Evolutionary conservation across 2,329 filamentous ascomycete species (phyloP), one percentile per base, ranked within the genome.

Genomic region (Colletotrichum zoysiae): DNA sequence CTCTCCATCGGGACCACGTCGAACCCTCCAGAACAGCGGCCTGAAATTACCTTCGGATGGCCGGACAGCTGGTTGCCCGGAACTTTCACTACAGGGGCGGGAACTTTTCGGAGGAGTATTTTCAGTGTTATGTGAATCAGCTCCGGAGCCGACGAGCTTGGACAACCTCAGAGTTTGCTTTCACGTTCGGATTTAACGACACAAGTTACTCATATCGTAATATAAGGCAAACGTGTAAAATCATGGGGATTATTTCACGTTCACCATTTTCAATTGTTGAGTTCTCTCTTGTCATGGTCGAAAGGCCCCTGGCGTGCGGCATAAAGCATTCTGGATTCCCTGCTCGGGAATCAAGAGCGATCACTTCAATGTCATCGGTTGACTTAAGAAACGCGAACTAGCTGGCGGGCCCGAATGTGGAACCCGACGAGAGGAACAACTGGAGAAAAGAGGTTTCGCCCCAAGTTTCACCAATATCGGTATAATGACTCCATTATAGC

Each of bases 391-490:
- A 11, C 58, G 65, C 46, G 20, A 63, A 71, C 51, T 51, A 71
- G 20, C 42, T 35, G 38, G 4, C 44, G 38, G 35, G 14, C 26
- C 23, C 58, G 14, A 2, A 26, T 59, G 65, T 51, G 58, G 65
- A 59, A 3, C 33, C 14, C 12, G 14, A 3, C 7, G 59, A n/a
- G 9, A 51, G 35, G 42, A 23, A 53, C 35, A 16, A 44, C 53
- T 58, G 64, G 50, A 53, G 68, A 62, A 53, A 4, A 38, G 30
- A 59, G n/a, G 69, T 71, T 71, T 71, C 69, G 69, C 48, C 48
- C 40, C 65, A 42, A 23, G 65, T 71, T 71, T 71, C 69, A 71
- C 23, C 7, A 50, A 53, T 12, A n/a, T 46, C 40, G 44, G 59
- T 40, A 69, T 71, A 55, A 40, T 48, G n/a, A 46, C 53, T 38